Evolutionary conservation across 2,329 filamentous ascomycete genomes (phyloP), one percentile per base, ranked within the genome.

Genomic region (Pseudocercospora musae): DNA sequence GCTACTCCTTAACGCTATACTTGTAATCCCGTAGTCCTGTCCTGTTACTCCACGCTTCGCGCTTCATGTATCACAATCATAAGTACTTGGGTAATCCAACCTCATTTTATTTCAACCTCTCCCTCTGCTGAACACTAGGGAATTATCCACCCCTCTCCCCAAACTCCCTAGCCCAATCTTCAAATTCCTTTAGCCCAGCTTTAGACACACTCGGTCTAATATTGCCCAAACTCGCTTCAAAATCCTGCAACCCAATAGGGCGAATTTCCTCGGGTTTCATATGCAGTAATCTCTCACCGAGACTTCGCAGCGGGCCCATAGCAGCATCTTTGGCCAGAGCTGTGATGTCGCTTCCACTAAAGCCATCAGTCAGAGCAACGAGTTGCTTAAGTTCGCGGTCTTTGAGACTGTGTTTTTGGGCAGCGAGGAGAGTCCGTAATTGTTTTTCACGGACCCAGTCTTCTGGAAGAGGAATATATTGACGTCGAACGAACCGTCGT

Each of bases 261-360:
- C 93, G 84, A 69, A 99, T 98, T 69, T 98, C 87, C 64, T 99
- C 95, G 85, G 95, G 96, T 0, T 89, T 90, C 83, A 96, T 98
- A 68, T 91, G 88, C 33, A 99, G 82, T 29, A 99, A 80, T 44
- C 90, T 91, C 75, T 98, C 95, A 25, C 95, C 95, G 2, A 98
- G 81, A 58, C 92, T 94, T 31, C 95, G 86, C 11, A 99, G 80
- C 0, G 95, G 95, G 0, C 95, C 94, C 95, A 99, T 99, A 2
- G 95, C 95, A 8, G 95, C 95, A 74, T 99, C 95, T 78, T 99
- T 99, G 7, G 95, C 95, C 8, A 99, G 81, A 1, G 95, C 93
- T 21, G 95, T 98, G 68, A 99, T 96, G 72, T 99, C 95, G 1
- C 92, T 96, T 49, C 95, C 95, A 8, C 92, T 97, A 78, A 96